Conservation (phyloP, 2,329 filamentous ascomycete species). For the Botrytis squamosa region DNA sequence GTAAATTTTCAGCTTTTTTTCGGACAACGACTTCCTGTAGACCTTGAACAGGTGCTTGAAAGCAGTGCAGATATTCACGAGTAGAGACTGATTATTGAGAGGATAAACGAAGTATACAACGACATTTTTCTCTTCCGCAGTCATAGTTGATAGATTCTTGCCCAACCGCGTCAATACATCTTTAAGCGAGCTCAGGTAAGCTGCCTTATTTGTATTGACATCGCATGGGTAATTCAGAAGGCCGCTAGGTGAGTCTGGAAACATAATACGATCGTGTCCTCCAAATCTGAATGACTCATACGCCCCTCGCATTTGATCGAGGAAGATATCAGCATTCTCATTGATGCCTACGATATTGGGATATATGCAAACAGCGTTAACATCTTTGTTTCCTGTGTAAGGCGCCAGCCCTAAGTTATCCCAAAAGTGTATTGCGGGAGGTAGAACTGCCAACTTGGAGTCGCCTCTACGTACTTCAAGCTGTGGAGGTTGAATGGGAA, state of each 20-base stretch:
- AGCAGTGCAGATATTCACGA: conserved; percentile 69
- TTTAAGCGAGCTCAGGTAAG: conserved; percentile 33
- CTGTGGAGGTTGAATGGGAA: conserved; percentile 66
- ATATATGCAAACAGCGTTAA: conserved; percentile 69
- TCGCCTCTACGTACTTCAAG: conserved; percentile 71
- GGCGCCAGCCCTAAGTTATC: conserved; percentile 75
- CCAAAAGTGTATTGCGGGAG: conserved; percentile 76
- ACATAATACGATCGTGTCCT: conserved; percentile 50
- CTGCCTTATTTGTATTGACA: conserved; percentile 22
- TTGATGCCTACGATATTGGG: conserved; percentile 63
- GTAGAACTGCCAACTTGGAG: conserved; percentile 67
- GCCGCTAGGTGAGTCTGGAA: conserved; percentile 41
- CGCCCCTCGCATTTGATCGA: conserved; percentile 64
- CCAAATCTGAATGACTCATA: conserved; percentile 77
- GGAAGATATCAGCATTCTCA: conserved; percentile 60
- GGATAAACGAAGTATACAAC: conserved; percentile 77
- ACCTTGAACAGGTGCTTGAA: conserved; percentile 71
- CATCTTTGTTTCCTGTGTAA: conserved; percentile 67
- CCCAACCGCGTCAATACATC: conserved; percentile 35
- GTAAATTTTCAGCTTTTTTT: conserved; percentile 47
- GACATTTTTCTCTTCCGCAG: conserved; percentile 53
- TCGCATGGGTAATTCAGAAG: conserved; percentile 35
- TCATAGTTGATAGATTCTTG: conserved; percentile 37
- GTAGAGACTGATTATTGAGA: conserved; percentile 57
- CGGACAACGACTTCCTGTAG: conserved; percentile 53